phyloP scores from a whole-genome alignment of 108 stramenopile genomes.

The Ochromonas danica region DNA sequence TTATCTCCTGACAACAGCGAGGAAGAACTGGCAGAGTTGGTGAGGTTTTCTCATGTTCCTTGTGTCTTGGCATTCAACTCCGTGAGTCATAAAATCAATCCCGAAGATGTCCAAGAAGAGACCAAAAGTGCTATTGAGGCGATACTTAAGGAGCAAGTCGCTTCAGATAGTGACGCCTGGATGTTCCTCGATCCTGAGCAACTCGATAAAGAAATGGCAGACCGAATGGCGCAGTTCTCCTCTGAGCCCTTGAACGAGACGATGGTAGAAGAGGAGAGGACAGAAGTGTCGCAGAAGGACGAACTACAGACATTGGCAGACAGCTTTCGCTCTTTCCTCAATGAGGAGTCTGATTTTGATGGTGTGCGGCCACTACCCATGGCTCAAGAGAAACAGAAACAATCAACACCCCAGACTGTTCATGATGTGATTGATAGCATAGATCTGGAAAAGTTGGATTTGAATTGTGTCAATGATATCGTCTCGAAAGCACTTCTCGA shows the following conservation, averaged over 20 bases:
- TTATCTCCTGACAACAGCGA: background rate
- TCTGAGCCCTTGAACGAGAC: background rate
- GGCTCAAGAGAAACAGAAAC: background rate
- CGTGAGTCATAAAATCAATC: background rate
- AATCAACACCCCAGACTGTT: background rate
- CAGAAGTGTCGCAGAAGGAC: background rate
- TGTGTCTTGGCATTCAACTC: background rate
- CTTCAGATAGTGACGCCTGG: slow-evolving; percentile 3
- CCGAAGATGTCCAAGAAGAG: background rate
- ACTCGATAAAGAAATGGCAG: background rate
- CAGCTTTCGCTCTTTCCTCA: background rate
- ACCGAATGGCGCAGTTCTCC: background rate
- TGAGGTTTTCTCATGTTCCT: background rate
- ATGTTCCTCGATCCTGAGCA: background rate
- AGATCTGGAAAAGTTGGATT: background rate
- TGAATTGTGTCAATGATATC: background rate
- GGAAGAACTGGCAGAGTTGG: background rate
- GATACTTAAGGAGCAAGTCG: background rate
- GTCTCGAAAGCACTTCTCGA: background rate
- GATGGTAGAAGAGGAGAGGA: background rate
- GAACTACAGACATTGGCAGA: background rate
- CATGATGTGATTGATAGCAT: background rate
- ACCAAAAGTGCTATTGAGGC: background rate
- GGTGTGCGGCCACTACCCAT: background rate
- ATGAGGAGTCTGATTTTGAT: background rate